Base-by-base conservation (phyloP, 345 rosid genomes). In the Turnera subulata region DNA sequence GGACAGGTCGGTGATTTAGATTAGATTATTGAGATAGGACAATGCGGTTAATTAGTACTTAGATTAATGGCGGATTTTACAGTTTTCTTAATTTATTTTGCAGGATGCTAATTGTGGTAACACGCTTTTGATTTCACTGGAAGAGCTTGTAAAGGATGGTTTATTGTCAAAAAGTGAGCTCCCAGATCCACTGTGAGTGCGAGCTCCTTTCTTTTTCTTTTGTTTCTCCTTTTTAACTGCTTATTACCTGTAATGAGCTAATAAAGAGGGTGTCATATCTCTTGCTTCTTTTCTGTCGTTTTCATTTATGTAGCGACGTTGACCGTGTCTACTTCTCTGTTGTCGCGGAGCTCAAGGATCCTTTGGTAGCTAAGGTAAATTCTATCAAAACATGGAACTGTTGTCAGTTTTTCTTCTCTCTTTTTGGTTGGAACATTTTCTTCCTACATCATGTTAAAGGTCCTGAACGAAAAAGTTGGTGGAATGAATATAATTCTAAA, bases 101-200 rank as follows among this genome's bases (percentile, higher is more conserved):
- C 76, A 92, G 98, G 98, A 92, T 74, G 98, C 98, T 23, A 89
- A 92, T 68, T 92, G 96, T 68, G 98, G 96, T 22, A 92, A 85
- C 47, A 83, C 88, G 18, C 77, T 92, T 56, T 79, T 92, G 80
- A 92, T 92, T 75, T 92, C 96, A 32, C 88, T 92, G 21, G 93
- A 83, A 44, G 95, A 92, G 86, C 95, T 89, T 56, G 91, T 86
- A 0, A 83, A 78, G 59, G 96, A 89, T 59, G 95, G 96, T 24
- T 79, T 92, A 67, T 64, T 92, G 47, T 49, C 50, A 38, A 73
- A 71, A 46, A 78, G 82, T 46, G 98, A 89, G 68, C 95, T 92
- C 46, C 98, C 95, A 21, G 67, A 53, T 62, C 82, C 84, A 74
- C 58, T 86, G 98, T 92, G 62, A 71, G 71, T 19, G n/a, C 11